Base-by-base conservation (phyloP, 2,329 filamentous ascomycete genomes). In the Ophiostoma australiae region DNA sequence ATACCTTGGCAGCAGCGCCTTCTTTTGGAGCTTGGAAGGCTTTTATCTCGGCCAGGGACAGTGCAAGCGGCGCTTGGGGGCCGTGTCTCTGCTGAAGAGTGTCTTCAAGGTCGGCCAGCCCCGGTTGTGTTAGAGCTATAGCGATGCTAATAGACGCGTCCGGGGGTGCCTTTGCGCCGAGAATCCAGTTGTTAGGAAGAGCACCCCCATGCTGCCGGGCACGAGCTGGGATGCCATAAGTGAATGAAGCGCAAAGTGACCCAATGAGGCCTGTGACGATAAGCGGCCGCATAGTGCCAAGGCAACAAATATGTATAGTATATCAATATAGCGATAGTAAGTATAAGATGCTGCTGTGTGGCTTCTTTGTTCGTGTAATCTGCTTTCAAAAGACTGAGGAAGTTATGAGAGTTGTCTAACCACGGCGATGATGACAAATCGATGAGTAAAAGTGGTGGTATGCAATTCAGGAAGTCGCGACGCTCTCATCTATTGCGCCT, bases 41-140 rank as follows among this genome's bases (percentile, higher is more conserved):
- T 0, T 76, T 74, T 3, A 82, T 77, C 41, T 85, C 78, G 4
- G 78, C 76, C 73, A 0, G 78, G 79, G 10, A 85, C 76, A 70
- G 78, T 20, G 39, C 23, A 3, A 23, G 35, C 23, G 48, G 37
- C 1, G 11, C 17, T 13, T 68, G 58, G 2, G 13, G 11, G n/a
- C 7, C 37, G 10, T 37, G 31, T 55, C 44, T 37, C 4, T 61
- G 35, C 5, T 72, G 65, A 69, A 73, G 37, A 13, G 27, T 41
- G 5, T 48, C 6, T 31, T 70, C 70, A 2, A 74, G 69, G 3
- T 70, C 39, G 4, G 15, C 37, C 44, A 74, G 67, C 8, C 33
- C 35, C 2, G 73, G 73, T 37, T 74, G 73, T 5, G 58, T 4
- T 4, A 74, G 39, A 3, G 72, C 73, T 20, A 74, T 70, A 13